Evolutionary conservation across 2,329 filamentous ascomycete species (phyloP), one percentile per base, ranked within the genome.

Genomic region (Sporothrix pallida): DNA sequence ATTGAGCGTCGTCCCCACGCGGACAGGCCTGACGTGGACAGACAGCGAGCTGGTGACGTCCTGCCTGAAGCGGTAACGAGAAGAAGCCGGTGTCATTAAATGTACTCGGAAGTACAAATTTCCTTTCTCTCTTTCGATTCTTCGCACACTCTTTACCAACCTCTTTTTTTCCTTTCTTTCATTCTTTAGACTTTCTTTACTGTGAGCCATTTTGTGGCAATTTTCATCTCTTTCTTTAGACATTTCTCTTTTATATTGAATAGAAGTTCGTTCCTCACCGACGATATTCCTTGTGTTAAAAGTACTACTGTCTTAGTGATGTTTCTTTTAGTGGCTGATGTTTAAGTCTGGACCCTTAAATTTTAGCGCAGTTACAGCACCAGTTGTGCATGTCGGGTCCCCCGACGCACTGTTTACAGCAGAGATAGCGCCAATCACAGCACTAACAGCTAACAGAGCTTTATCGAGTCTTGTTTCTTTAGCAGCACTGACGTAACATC

Each of bases 1-100:
- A 60, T 74, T 80, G 46, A 76, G 76, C 42, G 75, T 77, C 71
- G 77, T 77, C 15, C 78, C 78, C 9, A 77, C 74, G n/a, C 75
- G 77, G 74, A 77, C 76, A 10, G 78, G 78, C 10, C 76, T 74
- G 31, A 37, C 56, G 0, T 76, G 73, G 71, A 72, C 68, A 7
- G 76, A 77, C 72, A 74, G 70, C 70, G 65, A 74, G 6, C 67
- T 76, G 52, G 74, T 75, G 23, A 74, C 72, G 20, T 54, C 73
- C 7, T 77, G 75, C 62, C n/a, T 76, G 23, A 72, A 65, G 15
- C 71, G 69, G 7, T 69, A 69, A 42, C 58, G 56, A 3, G 48
- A 13, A n/a, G 8, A 42, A 13, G 10, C 1, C 1, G 8, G 1
- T 7, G n/a, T 68, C 9, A 17, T 68, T n/a, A 7, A 7, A 1